phyloP scores from a whole-genome alignment of 768 basidiomycete species.

The Amanita rimosa region DNA sequence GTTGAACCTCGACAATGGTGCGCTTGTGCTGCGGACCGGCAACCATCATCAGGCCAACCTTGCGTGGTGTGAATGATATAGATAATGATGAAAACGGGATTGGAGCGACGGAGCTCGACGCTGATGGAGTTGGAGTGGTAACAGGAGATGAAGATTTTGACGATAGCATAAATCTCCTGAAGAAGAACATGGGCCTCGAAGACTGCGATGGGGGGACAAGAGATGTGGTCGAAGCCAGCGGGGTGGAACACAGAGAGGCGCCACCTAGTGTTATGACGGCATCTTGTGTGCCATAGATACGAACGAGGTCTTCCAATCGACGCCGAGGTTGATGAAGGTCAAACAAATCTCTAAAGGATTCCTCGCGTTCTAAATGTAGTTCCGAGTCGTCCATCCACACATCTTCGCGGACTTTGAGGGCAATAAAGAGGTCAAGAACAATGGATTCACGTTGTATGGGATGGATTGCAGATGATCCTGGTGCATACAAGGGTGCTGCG shows the following conservation, averaged over 20 bases:
- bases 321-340: constrained; percentile 65
- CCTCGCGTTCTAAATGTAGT: constrained; percentile 66
- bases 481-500: constrained; percentile 11
- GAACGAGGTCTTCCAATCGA: constrained; percentile 66
- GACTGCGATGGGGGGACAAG: constrained; percentile 4
- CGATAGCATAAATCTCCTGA: not conserved
- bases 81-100: constrained; percentile 27
- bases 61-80: constrained; percentile 31
- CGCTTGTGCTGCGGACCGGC: constrained; percentile 24
- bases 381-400: constrained; percentile 64
- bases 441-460: constrained; percentile 62
- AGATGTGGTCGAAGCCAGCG: not conserved
- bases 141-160: constrained; percentile 2
- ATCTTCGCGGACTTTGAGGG: constrained; percentile 72
- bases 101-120: constrained; percentile 12
- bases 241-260: not conserved
- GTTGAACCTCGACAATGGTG: constrained; percentile 42
- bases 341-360: constrained; percentile 71
- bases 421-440: constrained; percentile 70
- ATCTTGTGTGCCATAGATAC: constrained; percentile 27
- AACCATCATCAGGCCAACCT: constrained; percentile 28
- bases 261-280: constrained; percentile 24
- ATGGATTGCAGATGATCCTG: constrained; percentile 19
- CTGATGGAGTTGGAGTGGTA: constrained; percentile 3
- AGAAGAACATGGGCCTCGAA: constrained; percentile 6